Evolutionary conservation across 1,284 basidiomycete species (phyloP).

Genomic region (Cryptococcus depauperatus): DNA sequence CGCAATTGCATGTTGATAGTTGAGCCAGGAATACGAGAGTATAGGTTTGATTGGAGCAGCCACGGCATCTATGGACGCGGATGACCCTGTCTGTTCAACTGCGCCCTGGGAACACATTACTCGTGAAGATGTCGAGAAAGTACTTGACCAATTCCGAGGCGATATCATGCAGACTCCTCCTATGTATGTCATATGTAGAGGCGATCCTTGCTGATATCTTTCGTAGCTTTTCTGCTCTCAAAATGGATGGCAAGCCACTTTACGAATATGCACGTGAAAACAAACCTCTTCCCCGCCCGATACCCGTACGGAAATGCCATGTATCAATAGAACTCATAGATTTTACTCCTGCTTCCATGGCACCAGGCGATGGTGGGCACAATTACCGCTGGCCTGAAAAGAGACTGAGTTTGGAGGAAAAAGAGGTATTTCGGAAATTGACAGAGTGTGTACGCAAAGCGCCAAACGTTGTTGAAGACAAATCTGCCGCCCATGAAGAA

Average conservation of each 20-base stretch:
- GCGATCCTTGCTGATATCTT: slow-evolving; percentile 44
- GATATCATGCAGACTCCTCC: slow-evolving; percentile 84
- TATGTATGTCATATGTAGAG: slow-evolving; percentile 56
- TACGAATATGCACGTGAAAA: slow-evolving; percentile 93
- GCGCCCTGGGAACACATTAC: slow-evolving; percentile 81
- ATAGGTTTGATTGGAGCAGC: slow-evolving; percentile 88
- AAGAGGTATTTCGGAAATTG: slow-evolving; percentile 59
- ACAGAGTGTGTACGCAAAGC: slow-evolving; percentile 44
- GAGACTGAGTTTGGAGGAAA: slow-evolving; percentile 60
- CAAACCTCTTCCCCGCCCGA: slow-evolving; percentile 82
- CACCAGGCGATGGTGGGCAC: slow-evolving; percentile 40
- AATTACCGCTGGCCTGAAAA: slow-evolving; percentile 68
- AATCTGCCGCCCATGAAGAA: slow-evolving; percentile 1
- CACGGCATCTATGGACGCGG: slow-evolving; percentile 89
- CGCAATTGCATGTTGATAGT: not conserved
- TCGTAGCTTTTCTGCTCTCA: slow-evolving; percentile 85
- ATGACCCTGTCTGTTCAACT: slow-evolving; percentile 66
- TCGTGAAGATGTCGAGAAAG: slow-evolving; percentile 60
- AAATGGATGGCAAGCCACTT: slow-evolving; percentile 93
- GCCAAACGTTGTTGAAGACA: slow-evolving; percentile 4
- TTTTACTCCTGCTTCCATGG: slow-evolving; percentile 41
- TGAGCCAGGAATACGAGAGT: slow-evolving; percentile 72
- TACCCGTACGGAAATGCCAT: slow-evolving; percentile 75
- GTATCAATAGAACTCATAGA: slow-evolving; percentile 60
- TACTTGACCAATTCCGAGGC: slow-evolving; percentile 72